Evolutionary conservation across 169 alveolate species (phyloP), one percentile per base, ranked within the genome.

Genomic region (Plasmodium coatneyi): DNA sequence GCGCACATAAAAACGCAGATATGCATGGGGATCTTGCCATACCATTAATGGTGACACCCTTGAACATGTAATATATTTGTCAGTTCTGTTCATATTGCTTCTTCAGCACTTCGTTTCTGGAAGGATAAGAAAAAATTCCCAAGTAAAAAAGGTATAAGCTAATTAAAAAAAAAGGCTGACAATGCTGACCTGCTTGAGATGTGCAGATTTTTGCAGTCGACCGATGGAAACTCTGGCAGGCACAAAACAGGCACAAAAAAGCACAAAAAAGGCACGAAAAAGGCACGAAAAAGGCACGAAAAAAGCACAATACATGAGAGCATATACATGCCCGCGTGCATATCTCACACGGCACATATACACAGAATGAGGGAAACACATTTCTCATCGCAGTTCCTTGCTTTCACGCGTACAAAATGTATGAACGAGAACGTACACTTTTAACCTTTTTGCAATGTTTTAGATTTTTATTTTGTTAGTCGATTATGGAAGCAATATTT

Each of bases 201-300:
- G 36, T 32, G 76, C 76, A 66, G 30, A 66, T 66, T 25, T 28
- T 25, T 66, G 36, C 76, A 66, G 22, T 66, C 12, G 5, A 66
- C 14, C 30, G n/a, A 66, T 19, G 30, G 76, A 28, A 66, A 66
- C 30, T 22, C 36, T 28, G n/a, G 14, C 41, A 66, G 28, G 76
- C 76, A 66, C 76, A 66, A 66, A 22, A 22, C 19, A 66, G 76
- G 76, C 76, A 66, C 36, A n/a, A n/a, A n/a, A n/a, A n/a, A n/a
- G 76, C 76, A 66, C 76, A 66, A 66, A 22, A 22, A 66, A 66
- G 76, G 76, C 76, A 66, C 36, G n/a, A n/a, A n/a, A n/a, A n/a
- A 66, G 28, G 76, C 76, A 66, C 76, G 22, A 66, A 22, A 22
- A 66, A 66, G 76, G 76, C 76, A 66, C 36, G 19, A 60, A 60